A percentile compares a stretch with the other conserved stretches of the same genome.
Conservation (phyloP, 257 asterid species). For the Euphrasia confusa region DNA sequence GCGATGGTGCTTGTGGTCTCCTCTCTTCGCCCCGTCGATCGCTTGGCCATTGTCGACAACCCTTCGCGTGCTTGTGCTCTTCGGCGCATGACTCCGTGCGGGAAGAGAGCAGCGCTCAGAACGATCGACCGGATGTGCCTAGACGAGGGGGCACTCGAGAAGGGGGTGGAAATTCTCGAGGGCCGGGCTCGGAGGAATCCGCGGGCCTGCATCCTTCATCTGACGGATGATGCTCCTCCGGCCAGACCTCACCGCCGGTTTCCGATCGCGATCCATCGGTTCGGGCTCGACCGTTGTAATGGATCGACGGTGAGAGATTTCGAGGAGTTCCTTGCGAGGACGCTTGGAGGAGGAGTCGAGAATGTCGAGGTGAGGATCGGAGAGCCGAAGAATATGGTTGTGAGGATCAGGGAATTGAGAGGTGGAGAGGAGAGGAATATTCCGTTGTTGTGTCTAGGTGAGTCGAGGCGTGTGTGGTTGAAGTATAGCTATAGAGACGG, state of each 20-base stretch:
- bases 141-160: constrained; percentile 48
- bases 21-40: constrained; percentile 48
- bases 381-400: constrained; percentile 29
- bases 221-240: constrained; percentile 38
- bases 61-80: constrained; percentile 52
- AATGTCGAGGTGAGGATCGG: constrained; percentile 48
- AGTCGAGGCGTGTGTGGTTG: constrained; percentile 31
- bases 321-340: constrained; percentile 50
- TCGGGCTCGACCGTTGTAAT: constrained; percentile 39
- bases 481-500: constrained; percentile 54
- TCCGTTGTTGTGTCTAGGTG: constrained; percentile 39
- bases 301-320: constrained; percentile 52
- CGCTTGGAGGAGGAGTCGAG: constrained; percentile 46
- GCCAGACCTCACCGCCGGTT: constrained; percentile 40
- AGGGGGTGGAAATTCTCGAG: constrained; percentile 47
- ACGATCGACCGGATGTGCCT: constrained; percentile 52
- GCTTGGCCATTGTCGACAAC: constrained; percentile 54
- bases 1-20: constrained; percentile 56
- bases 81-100: constrained; percentile 63
- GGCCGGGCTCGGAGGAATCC: constrained; percentile 50
- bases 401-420: constrained; percentile 52
- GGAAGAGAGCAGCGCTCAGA: constrained; percentile 57
- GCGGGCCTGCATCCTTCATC: constrained; percentile 43
- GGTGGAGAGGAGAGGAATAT: constrained; percentile 63
- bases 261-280: constrained; percentile 33